Evolutionary conservation across 75 land plant species (phyloP).

Genomic region (Pseudotsuga menziesii): DNA sequence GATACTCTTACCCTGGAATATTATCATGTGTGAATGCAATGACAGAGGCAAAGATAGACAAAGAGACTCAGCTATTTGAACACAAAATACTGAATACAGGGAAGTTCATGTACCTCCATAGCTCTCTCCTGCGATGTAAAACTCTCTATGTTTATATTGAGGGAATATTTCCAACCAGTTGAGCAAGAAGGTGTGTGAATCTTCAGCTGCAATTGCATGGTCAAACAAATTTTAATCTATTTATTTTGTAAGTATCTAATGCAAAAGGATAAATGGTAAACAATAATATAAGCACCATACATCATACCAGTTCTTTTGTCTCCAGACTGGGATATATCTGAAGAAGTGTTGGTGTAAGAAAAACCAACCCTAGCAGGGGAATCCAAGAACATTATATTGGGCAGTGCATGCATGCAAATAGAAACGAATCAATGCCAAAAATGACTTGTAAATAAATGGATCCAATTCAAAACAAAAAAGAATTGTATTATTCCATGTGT

Average conservation of each 20-base stretch:
- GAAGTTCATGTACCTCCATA: no score
- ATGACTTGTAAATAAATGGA: no score
- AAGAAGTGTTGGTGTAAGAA: constrained; percentile 10
- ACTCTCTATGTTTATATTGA: constrained; percentile 69
- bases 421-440: no score
- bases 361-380: constrained; percentile 6
- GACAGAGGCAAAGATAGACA: no score
- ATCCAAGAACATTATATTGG: constrained; percentile 2
- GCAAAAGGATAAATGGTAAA: neutral
- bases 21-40: no score
- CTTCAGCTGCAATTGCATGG: neutral
- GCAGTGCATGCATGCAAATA: neutral
- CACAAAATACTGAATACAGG: no score
- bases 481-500: no score
- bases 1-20: no score
- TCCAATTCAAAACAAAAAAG: no score
- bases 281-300: neutral
- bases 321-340: constrained; percentile 8
- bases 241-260: neutral
- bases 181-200: constrained; percentile 29
- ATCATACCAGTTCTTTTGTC: neutral
- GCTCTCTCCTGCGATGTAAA: constrained; percentile 92
- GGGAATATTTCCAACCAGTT: constrained; percentile 85
- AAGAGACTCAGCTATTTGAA: no score
- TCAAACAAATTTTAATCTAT: neutral